A percentile compares a stretch with the other conserved stretches of the same genome.
Conservation (phyloP, 495 filamentous ascomycete species). For the Darksidea phi region DNA sequence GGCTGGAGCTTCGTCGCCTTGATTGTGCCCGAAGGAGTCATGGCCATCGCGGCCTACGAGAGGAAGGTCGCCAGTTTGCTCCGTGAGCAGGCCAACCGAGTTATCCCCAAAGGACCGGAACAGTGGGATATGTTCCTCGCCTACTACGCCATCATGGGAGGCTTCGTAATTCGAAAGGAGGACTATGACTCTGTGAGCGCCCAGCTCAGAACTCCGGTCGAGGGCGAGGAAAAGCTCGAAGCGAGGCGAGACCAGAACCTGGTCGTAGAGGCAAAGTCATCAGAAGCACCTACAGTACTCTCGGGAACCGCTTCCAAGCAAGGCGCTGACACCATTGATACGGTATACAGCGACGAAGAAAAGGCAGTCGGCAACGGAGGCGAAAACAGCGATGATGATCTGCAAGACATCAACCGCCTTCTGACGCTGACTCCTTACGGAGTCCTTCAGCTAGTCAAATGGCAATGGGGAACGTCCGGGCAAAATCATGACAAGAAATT, state of each 20-base stretch:
- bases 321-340: not conserved
- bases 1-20: constrained; percentile 2
- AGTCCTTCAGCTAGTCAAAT: not conserved
- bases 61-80: constrained; percentile 1
- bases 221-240: too few species aligned
- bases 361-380: not conserved
- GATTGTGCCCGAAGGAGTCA: not conserved
- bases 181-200: not conserved
- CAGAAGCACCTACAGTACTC: not conserved
- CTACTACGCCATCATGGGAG: constrained; percentile 19
- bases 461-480: too few species aligned
- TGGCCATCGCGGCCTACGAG: constrained; percentile 7
- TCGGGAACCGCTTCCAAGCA: not conserved
- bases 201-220: too few species aligned
- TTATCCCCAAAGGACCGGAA: not conserved
- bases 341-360: not conserved
- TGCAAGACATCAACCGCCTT: not conserved
- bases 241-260: not conserved
- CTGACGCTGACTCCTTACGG: constrained; percentile 13
- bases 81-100: not conserved
- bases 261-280: not conserved
- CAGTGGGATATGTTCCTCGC: constrained; percentile 5
- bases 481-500: not conserved
- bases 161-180: constrained; percentile 1
- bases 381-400: not conserved